phyloP scores from a whole-genome alignment of 2,329 filamentous ascomycete species.

The Penicillium sp. region DNA sequence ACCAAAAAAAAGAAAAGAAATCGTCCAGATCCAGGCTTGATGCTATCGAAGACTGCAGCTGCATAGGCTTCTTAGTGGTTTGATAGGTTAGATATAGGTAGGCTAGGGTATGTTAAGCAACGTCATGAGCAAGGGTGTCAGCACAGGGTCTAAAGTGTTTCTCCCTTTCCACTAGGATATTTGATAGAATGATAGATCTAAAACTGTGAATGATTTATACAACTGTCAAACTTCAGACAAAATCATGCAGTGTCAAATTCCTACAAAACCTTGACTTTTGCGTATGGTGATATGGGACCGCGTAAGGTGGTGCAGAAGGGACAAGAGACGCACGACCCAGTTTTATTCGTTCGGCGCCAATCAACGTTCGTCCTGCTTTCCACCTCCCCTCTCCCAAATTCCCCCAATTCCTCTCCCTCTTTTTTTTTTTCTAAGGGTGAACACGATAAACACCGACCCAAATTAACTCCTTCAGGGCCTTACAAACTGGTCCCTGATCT shows the following conservation, averaged over 20 bases:
- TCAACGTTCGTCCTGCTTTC: constrained; percentile 20
- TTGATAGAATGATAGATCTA: not conserved
- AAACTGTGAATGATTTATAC: not conserved
- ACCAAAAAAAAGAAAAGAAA: constrained; percentile 7
- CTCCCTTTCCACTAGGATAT: not conserved
- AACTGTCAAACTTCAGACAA: not conserved
- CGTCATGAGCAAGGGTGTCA: constrained; percentile 18
- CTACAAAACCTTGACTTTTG: not conserved
- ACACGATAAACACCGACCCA: not conserved
- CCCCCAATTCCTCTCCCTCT: constrained; percentile 10
- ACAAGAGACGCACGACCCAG: constrained; percentile 13
- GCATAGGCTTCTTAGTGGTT: not conserved
- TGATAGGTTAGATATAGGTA: not conserved
- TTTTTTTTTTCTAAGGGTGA: constrained; percentile 5
- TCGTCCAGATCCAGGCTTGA: constrained; percentile 13
- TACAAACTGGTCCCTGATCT: constrained; percentile 4
- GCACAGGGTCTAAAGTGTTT: not conserved
- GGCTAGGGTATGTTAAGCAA: constrained; percentile 7
- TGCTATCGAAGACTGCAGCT: constrained; percentile 6
- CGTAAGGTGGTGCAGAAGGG: not conserved
- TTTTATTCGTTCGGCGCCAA: constrained; percentile 17
- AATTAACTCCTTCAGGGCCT: not conserved
- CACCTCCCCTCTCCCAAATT: constrained; percentile 6
- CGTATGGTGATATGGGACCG: not conserved
- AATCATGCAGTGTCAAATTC: not conserved